Evolutionary conservation across 768 basidiomycete species (phyloP), one percentile per base, ranked within the genome.

Genomic region (Tubosaeta sp.): DNA sequence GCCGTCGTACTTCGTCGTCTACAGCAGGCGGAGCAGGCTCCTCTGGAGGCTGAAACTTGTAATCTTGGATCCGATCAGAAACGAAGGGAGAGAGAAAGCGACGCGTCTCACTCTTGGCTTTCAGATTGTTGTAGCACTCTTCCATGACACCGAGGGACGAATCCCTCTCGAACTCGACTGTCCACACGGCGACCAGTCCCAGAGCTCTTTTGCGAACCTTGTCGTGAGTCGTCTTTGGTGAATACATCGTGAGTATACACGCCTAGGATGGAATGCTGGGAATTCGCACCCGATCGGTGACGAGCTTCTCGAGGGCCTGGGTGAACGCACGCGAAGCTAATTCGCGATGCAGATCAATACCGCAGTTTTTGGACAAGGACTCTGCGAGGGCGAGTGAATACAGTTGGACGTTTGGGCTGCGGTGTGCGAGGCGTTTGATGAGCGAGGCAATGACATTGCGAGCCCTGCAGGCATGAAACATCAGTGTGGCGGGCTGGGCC

Each of bases 371-470:
- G 34, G 86, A 85, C 11, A 99, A 77, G 0, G 94, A 82, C 64
- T 97, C 95, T 3, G 86, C 80, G 16, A 98, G 78, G 2, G 91
- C 83, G 5, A 99, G 81, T 6, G 95, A 82, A 64, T 95, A 97
- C 1, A 97, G 80, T 71, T 99, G 97, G 2, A 99, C 97, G 60
- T 95, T 99, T 2, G 97, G 88, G 67, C 90, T 97, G 17, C 97
- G 83, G 71, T 99, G 97, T 10, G 88, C 79, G 2, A 99, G 78
- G 5, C 97, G 90, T 70, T 95, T 97, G 62, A 94, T 77, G 31
- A 97, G 64, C 1, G 95, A 81, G 12, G 86, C 85, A 54, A 95
- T 80, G 51, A 90, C 91, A 60, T 87, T 83, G 49, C 88, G 87
- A 9, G 95, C 92, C 11, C 95, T 97, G 71, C 10, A 33, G 33